Percentiles rank a stretch among this genome's conserved stretches.
phyloP scores from a whole-genome alignment of 2,329 filamentous ascomycete genomes.

The Neopestalotiopsis clavispora region DNA sequence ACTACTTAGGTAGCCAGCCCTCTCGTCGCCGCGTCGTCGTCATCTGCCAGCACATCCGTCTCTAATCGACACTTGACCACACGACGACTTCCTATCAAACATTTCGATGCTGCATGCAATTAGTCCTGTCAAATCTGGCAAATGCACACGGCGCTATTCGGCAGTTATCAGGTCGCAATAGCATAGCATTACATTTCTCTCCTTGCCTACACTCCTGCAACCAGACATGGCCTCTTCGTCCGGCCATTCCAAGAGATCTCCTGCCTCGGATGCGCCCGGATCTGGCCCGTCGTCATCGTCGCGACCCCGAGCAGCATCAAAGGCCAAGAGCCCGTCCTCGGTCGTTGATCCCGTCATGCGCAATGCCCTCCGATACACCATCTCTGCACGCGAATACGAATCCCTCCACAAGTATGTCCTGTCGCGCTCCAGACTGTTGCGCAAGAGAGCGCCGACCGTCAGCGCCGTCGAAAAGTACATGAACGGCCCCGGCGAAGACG shows the following conservation, averaged over 20 bases:
- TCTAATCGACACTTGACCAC: too few relatives aligned
- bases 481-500: slow-evolving; percentile 38
- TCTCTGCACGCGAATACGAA: slow-evolving; percentile 84
- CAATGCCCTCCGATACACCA: slow-evolving; percentile 86
- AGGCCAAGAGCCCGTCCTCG: slow-evolving; percentile 20
- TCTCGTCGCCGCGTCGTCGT: too few relatives aligned
- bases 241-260: slow-evolving; percentile 3
- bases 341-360: slow-evolving; percentile 73
- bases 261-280: slow-evolving; percentile 1
- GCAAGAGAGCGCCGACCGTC: slow-evolving; percentile 59
- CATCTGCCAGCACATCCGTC: too few relatives aligned
- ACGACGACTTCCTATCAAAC: too few relatives aligned
- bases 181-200: too few relatives aligned
- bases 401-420: slow-evolving; percentile 82
- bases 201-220: background rate
- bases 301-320: slow-evolving; percentile 11
- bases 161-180: too few relatives aligned
- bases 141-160: too few relatives aligned
- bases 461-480: slow-evolving; percentile 61
- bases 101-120: too few relatives aligned
- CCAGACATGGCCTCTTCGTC: background rate
- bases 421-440: slow-evolving; percentile 68
- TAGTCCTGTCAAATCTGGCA: too few relatives aligned
- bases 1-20: too few relatives aligned
- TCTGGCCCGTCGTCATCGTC: background rate